These are phyloP conservation scores for Alternaria alternata DNA, from an alignment of 2,329 filamentous ascomycete genomes.

Conservation along the genomic window DNA sequence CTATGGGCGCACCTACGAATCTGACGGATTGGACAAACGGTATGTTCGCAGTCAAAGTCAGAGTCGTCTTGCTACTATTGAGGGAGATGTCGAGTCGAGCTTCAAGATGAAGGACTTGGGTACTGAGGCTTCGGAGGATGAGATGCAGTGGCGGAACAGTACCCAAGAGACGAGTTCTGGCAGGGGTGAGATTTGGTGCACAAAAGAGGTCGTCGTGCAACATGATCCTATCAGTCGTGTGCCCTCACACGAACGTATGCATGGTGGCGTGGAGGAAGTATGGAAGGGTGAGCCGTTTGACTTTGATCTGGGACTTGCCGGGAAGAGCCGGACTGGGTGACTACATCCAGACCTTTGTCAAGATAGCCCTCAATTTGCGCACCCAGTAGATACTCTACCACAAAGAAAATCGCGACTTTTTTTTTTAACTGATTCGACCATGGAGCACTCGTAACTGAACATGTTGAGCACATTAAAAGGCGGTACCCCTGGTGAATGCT, in stretches of 20 bases:
- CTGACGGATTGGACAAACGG: background rate
- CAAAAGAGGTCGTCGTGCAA: constrained; percentile 20
- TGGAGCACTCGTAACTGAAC: too few species aligned
- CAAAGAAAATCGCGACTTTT: too few species aligned
- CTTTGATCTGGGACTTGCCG: background rate
- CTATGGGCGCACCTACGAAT: constrained; percentile 9
- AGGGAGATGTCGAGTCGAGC: background rate
- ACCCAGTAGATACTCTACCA: too few species aligned
- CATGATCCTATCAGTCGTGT: constrained; percentile 15
- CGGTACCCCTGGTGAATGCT: too few species aligned
- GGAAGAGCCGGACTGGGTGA: background rate
- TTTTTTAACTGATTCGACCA: too few species aligned
- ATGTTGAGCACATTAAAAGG: too few species aligned
- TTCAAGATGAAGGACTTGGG: constrained; percentile 14
- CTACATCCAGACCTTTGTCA: too few species aligned
- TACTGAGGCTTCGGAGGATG: constrained; percentile 11
- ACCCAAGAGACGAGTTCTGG: background rate
- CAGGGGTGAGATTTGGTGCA: constrained; percentile 21
- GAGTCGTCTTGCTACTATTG: constrained; percentile 6
- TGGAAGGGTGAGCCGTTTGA: constrained; percentile 15
- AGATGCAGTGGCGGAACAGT: constrained; percentile 4
- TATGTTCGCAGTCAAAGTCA: constrained; percentile 4
- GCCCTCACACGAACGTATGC: constrained; percentile 9
- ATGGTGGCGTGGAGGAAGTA: constrained; percentile 3
- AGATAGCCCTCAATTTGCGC: too few species aligned